Conservation (phyloP, 331 rosid species). For the Stylosanthes scabra region DNA sequence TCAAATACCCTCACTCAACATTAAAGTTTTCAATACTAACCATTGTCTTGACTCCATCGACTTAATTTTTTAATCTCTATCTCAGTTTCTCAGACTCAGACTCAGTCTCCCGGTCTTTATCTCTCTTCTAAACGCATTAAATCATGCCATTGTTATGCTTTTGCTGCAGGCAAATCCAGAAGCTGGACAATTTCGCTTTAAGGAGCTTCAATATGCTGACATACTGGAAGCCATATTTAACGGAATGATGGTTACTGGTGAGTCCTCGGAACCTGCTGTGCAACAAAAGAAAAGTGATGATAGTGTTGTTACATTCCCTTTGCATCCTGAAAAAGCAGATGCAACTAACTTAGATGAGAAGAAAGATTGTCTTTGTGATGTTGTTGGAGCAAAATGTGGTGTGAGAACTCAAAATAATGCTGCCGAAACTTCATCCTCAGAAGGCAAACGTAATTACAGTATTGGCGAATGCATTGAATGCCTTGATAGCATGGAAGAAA, state of each 20-base stretch:
- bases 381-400: constrained; percentile 48
- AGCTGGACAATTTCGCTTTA: constrained; percentile 58
- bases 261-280: constrained; percentile 35
- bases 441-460: constrained; percentile 50
- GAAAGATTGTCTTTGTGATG: constrained; percentile 38
- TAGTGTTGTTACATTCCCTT: constrained; percentile 42
- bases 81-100: too few species aligned
- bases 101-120: too few species aligned
- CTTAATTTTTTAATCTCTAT: too few species aligned
- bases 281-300: constrained; percentile 45
- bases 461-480: constrained; percentile 76
- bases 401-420: constrained; percentile 35
- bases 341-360: constrained; percentile 41
- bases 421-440: constrained; percentile 34
- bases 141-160: constrained; percentile 26
- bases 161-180: constrained; percentile 57
- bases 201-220: constrained; percentile 53
- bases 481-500: constrained; percentile 67
- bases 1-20: too few species aligned
- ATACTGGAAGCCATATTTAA: constrained; percentile 51
- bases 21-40: too few species aligned
- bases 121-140: too few species aligned
- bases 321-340: constrained; percentile 38
- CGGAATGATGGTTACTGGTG: constrained; percentile 52
- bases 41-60: too few species aligned